Conservation (phyloP, 108 stramenopile genomes). For the Bacterosira constricta region DNA sequence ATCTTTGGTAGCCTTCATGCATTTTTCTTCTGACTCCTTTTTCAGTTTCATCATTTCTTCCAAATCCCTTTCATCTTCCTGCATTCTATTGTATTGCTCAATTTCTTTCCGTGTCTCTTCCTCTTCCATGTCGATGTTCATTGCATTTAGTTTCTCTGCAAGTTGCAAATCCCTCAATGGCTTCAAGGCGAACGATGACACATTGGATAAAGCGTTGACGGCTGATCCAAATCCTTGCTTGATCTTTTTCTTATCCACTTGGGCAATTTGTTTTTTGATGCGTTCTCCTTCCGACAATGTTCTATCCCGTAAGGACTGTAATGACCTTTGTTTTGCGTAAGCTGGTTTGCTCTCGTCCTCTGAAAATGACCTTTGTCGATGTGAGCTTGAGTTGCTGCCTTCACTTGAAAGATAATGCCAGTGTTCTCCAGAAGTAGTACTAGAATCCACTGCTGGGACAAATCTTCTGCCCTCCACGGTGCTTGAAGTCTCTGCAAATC, state of each 20-base stretch:
- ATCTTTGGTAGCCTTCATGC: conserved; percentile 47
- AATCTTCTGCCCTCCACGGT: conserved; percentile 31
- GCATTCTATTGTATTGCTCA: conserved; percentile 44
- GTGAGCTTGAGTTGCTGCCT: not conserved
- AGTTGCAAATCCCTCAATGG: conserved; percentile 53
- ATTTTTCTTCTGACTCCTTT: conserved; percentile 60
- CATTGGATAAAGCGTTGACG: conserved; percentile 26
- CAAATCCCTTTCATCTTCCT: conserved; percentile 59
- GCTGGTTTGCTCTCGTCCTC: not conserved
- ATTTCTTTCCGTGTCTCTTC: conserved; percentile 53
- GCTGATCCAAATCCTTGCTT: conserved; percentile 32
- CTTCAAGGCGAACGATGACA: conserved; percentile 32
- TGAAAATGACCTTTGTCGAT: not conserved
- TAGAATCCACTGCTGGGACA: conserved; percentile 16
- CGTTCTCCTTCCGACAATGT: conserved; percentile 24
- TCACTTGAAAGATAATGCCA: not conserved
- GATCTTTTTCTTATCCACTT: conserved; percentile 23
- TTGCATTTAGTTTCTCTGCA: conserved; percentile 58
- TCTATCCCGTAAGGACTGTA: no score
- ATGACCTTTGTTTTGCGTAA: no score
- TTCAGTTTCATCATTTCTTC: conserved; percentile 53
- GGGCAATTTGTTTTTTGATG: conserved; percentile 25
- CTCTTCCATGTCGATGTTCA: conserved; percentile 67
- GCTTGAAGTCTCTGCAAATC: conserved; percentile 4
- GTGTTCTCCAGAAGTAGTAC: not conserved